These are phyloP conservation scores for Venturia aucupariae DNA, from an alignment of 2,329 filamentous ascomycete species.

Conservation along the genomic window DNA sequence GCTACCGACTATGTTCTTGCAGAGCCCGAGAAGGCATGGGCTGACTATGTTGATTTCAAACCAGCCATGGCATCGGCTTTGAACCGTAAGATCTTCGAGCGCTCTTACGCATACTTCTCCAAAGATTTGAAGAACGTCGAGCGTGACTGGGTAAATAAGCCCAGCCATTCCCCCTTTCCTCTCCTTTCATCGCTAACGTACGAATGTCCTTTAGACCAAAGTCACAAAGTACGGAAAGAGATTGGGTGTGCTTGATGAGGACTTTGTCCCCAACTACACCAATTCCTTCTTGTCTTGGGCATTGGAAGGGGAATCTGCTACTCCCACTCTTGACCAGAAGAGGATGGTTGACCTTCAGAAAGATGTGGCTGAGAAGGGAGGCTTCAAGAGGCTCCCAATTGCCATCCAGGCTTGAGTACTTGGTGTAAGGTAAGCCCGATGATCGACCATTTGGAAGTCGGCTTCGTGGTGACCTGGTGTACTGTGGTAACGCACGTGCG, in stretches of 20 bases:
- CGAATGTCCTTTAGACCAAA: slow-evolving; percentile 37
- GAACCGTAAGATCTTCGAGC: slow-evolving; percentile 73
- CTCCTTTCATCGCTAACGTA: neutral
- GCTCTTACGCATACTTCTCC: slow-evolving; percentile 68
- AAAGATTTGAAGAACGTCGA: slow-evolving; percentile 64
- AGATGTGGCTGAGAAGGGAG: slow-evolving; percentile 54
- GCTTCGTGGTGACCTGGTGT: neutral
- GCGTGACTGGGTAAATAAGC: slow-evolving; percentile 55
- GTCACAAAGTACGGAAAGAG: slow-evolving; percentile 69
- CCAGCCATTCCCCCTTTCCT: neutral
- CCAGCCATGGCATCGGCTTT: slow-evolving; percentile 57
- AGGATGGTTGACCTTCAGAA: slow-evolving; percentile 61
- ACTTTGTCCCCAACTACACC: slow-evolving; percentile 65
- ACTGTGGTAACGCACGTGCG: neutral
- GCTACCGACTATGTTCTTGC: slow-evolving; percentile 65
- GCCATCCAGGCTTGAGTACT: neutral
- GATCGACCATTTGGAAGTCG: neutral
- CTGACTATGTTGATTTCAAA: slow-evolving; percentile 63
- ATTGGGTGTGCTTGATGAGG: slow-evolving; percentile 54
- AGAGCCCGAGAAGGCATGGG: slow-evolving; percentile 53
- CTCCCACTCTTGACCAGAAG: slow-evolving; percentile 66
- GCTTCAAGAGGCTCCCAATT: slow-evolving; percentile 45
- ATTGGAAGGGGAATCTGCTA: slow-evolving; percentile 53
- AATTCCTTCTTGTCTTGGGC: slow-evolving; percentile 61
- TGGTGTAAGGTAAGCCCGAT: neutral